These are phyloP conservation scores for Saturnispora galanensis DNA, from an alignment of 805 yeast genomes.

Conservation along the genomic window DNA sequence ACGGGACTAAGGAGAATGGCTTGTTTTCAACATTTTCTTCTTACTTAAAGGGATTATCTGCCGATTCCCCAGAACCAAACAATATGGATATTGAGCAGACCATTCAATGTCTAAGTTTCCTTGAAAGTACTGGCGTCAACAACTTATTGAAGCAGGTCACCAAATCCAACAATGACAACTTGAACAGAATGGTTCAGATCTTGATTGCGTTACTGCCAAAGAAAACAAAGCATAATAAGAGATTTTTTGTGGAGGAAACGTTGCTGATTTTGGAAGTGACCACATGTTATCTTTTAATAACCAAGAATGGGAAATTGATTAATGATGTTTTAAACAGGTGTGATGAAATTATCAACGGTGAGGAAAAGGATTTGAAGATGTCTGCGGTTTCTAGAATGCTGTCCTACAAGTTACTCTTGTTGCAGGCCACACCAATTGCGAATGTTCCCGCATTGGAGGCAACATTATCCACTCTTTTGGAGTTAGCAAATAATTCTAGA, in stretches of 20 bases:
- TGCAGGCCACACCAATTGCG: conserved; percentile 32
- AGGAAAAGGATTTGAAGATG: conserved; percentile 21
- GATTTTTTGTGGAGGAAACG: conserved; percentile 21
- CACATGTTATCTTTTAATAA: conserved; percentile 24
- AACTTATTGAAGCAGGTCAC: conserved; percentile 45
- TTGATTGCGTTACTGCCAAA: conserved; percentile 28
- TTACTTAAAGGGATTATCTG: conserved; percentile 77
- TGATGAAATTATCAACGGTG: conserved; percentile 17
- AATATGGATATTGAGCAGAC: conserved; percentile 89
- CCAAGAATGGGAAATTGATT: conserved; percentile 20
- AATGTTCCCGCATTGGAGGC: conserved; percentile 15
- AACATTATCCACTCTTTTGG: conserved; percentile 20
- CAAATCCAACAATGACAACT: conserved; percentile 26
- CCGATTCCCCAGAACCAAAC: conserved; percentile 84
- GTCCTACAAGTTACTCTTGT: conserved; percentile 42
- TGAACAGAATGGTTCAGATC: conserved; percentile 26
- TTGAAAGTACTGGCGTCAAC: conserved; percentile 56
- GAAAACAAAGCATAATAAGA: conserved; percentile 21
- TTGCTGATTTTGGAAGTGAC: conserved; percentile 25
- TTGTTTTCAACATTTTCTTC: conserved; percentile 87
- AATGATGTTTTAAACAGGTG: conserved; percentile 15
- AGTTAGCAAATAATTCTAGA: conserved; percentile 21
- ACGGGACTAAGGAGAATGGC: conserved; percentile 63
- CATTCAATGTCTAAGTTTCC: conserved; percentile 71
- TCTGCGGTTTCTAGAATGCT: conserved; percentile 29